Evolutionary conservation across 1,284 basidiomycete species (phyloP).

Genomic region (Sporisorium exsertum): DNA sequence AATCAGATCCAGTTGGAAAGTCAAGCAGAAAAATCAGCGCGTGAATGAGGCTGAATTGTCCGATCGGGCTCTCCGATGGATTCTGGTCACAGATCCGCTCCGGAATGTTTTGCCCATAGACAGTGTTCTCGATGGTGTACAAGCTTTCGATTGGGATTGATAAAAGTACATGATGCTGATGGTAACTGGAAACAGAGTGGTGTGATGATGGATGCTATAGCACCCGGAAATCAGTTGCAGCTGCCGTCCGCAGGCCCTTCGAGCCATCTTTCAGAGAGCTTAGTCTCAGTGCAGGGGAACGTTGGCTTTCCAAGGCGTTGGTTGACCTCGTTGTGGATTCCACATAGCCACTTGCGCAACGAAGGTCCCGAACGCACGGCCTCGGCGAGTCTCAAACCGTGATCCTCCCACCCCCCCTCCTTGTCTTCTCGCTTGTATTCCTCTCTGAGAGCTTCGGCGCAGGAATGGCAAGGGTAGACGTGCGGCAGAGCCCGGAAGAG

Average conservation of each 20-base stretch:
- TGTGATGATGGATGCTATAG: background rate
- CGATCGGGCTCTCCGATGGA: constrained; percentile 1
- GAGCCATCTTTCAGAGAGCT: constrained; percentile 59
- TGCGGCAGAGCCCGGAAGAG: constrained; percentile 57
- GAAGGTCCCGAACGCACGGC: constrained; percentile 40
- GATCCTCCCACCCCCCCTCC: constrained; percentile 47
- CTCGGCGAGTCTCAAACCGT: constrained; percentile 21
- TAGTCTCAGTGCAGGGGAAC: constrained; percentile 57
- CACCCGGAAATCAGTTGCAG: constrained; percentile 62
- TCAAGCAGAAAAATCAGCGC: constrained; percentile 8
- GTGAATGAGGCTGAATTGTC: constrained; percentile 9
- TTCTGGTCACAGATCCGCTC: background rate
- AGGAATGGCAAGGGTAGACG: constrained; percentile 65
- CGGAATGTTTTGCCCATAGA: background rate
- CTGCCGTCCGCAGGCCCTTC: constrained; percentile 60
- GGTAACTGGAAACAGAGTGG: constrained; percentile 4
- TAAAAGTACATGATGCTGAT: constrained; percentile 23
- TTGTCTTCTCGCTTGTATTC: constrained; percentile 50
- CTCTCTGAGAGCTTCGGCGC: constrained; percentile 57
- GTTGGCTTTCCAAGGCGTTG: constrained; percentile 60
- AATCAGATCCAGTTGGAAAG: constrained; percentile 11
- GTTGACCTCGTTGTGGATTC: constrained; percentile 67
- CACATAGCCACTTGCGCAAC: constrained; percentile 63
- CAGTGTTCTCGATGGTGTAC: background rate
- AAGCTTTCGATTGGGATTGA: background rate